Evolutionary conservation across 257 asterid species (phyloP).

Genomic region (Nicotiana obtusifolia): DNA sequence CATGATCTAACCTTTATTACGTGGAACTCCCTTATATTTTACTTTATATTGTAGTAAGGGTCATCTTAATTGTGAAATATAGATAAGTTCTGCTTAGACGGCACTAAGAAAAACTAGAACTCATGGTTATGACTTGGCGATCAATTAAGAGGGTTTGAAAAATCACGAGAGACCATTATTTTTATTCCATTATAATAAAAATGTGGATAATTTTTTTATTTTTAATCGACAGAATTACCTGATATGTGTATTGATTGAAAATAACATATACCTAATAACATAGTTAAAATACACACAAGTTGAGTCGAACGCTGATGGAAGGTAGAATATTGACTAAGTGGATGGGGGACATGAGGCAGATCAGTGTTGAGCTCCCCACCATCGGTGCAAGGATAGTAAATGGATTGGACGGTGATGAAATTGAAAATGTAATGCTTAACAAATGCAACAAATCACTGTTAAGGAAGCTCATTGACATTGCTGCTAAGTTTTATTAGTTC

Average conservation of each 20-base stretch:
- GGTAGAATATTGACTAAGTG: not conserved
- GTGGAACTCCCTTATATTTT: not conserved
- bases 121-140: not conserved
- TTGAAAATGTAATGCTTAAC: not conserved
- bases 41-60: not conserved
- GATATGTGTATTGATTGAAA: not conserved
- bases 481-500: not conserved
- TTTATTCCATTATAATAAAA: not conserved
- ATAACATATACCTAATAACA: not conserved
- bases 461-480: not conserved
- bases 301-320: not conserved
- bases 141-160: not conserved
- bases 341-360: not conserved
- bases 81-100: not conserved
- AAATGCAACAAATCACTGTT: not conserved
- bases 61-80: not conserved
- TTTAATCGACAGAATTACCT: not conserved
- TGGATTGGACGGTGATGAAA: constrained; percentile 5
- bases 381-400: not conserved
- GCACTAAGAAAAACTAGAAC: not conserved
- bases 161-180: not conserved
- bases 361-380: constrained; percentile 2
- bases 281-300: not conserved
- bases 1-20: constrained; percentile 1
- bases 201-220: not conserved